These are phyloP conservation scores for Mrakia blollopis DNA, from an alignment of 768 basidiomycete species.

Conservation along the genomic window DNA sequence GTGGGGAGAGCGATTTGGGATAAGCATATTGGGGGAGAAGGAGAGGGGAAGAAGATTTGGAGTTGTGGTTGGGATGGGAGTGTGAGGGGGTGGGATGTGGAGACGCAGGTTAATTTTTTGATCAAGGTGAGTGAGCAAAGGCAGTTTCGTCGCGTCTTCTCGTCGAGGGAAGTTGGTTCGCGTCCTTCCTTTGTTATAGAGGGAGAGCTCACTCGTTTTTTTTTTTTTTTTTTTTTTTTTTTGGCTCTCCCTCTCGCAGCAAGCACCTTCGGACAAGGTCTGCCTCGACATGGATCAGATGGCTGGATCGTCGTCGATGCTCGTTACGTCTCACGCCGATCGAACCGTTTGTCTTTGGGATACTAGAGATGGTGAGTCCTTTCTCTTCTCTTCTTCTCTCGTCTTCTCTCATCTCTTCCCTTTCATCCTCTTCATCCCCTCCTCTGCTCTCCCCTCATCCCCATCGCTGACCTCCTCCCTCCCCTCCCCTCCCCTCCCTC, in stretches of 20 bases:
- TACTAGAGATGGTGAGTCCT: slow-evolving; percentile 49
- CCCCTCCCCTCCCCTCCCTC: no score
- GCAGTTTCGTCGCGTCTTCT: neutral
- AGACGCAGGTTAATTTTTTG: slow-evolving; percentile 52
- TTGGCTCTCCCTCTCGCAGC: no score
- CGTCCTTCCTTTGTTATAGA: neutral
- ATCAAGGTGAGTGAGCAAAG: slow-evolving; percentile 44
- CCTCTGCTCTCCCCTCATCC: neutral
- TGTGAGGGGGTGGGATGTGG: slow-evolving; percentile 79
- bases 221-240: neutral
- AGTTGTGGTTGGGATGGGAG: slow-evolving; percentile 83
- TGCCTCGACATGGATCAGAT: slow-evolving; percentile 46
- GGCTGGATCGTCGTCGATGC: slow-evolving; percentile 46
- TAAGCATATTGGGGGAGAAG: slow-evolving; percentile 36
- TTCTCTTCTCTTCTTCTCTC: neutral
- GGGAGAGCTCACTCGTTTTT: neutral
- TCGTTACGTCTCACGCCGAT: slow-evolving; percentile 65
- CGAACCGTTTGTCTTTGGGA: slow-evolving; percentile 69
- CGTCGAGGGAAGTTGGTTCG: neutral
- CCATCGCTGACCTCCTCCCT: slow-evolving; percentile 40
- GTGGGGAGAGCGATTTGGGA: slow-evolving; percentile 69
- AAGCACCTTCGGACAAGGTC: slow-evolving; percentile 46
- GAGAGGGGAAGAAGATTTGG: slow-evolving; percentile 46
- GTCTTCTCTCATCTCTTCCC: neutral
- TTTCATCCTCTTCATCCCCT: neutral